Evolutionary conservation across 2,329 filamentous ascomycete species (phyloP).

Genomic region (Pyrenochaeta sp.): DNA sequence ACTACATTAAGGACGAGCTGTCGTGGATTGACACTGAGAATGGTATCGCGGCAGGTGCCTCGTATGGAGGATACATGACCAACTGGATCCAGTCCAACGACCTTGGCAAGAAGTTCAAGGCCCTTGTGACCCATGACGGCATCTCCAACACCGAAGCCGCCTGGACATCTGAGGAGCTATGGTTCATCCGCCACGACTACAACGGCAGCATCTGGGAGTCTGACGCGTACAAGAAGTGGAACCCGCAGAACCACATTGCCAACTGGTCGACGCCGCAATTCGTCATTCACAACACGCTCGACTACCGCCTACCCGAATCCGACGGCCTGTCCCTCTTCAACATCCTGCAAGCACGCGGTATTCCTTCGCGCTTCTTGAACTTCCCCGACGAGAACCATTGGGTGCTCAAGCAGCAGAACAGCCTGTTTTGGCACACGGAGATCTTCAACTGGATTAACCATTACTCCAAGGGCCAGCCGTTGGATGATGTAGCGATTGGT

Average conservation of each 20-base stretch:
- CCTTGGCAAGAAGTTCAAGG: conserved; percentile 84
- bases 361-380: conserved; percentile 79
- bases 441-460: conserved; percentile 53
- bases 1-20: conserved; percentile 73
- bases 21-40: conserved; percentile 72
- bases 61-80: conserved; percentile 56
- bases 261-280: conserved; percentile 89
- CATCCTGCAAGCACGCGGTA: conserved; percentile 76
- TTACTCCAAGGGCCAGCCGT: conserved; percentile 39
- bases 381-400: conserved; percentile 84
- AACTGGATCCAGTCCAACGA: conserved; percentile 91
- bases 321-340: conserved; percentile 89
- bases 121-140: conserved; percentile 87
- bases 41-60: conserved; percentile 77
- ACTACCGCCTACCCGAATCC: conserved; percentile 85
- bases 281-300: conserved; percentile 87
- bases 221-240: conserved; percentile 63
- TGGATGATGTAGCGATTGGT: conserved; percentile 41
- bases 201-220: conserved; percentile 45
- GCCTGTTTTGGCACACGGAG: conserved; percentile 82
- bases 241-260: conserved; percentile 64
- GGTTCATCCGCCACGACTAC: conserved; percentile 60
- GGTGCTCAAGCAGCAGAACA: conserved; percentile 91
- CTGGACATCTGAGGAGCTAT: conserved; percentile 60
- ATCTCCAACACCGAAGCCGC: conserved; percentile 69